Base-by-base conservation (phyloP, 192 early-diverging fungal genomes). In the Umbelopsis vinacea region DNA sequence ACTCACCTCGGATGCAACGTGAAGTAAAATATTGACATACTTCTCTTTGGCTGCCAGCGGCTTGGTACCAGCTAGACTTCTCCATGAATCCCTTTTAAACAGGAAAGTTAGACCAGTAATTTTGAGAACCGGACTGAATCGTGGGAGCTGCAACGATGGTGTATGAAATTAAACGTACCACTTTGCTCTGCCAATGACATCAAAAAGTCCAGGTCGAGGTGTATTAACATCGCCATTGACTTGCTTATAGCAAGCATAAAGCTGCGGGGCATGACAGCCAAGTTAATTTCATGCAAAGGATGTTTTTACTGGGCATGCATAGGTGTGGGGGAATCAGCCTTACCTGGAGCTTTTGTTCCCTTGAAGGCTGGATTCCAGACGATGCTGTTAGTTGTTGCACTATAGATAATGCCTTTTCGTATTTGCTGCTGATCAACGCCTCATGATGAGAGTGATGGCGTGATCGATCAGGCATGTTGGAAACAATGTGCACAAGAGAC, bases 241-340 rank as follows among this genome's bases (percentile, higher is more conserved):
- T 74, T 86, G 84, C 37, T 86, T 86, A 68, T 86, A 84, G 12
- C 82, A 63, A 3, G 77, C 82, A 78, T 86, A 86, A 22, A 86
- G 68, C 82, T 85, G 37, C 40, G 40, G 8, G 37, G 33, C 22
- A 38, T 21, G 11, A 37, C 33, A n/a, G 33, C 22, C 54, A 66
- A 37, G 22, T 48, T 48, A 48, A 46, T 35, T 38, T 48, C 23
- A 22, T 14, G 33, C 11, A 12, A 11, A 6, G 40, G 11, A 43
- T 4, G 40, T 1, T 43, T n/a, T 43, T 43, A 12, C 40, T 43
- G 40, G n/a, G 6, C 40, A 43, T 43, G 40, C 40, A 43, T 43
- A 43, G 9, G 5, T 50, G 15, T 2, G 15, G 33, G n/a, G 29
- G 3, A 33, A 63, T 17, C 19, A 33, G 35, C 26, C 17, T 19